Evolutionary conservation across 257 asterid genomes (phyloP).

Genomic region (Cinchona pubescens): DNA sequence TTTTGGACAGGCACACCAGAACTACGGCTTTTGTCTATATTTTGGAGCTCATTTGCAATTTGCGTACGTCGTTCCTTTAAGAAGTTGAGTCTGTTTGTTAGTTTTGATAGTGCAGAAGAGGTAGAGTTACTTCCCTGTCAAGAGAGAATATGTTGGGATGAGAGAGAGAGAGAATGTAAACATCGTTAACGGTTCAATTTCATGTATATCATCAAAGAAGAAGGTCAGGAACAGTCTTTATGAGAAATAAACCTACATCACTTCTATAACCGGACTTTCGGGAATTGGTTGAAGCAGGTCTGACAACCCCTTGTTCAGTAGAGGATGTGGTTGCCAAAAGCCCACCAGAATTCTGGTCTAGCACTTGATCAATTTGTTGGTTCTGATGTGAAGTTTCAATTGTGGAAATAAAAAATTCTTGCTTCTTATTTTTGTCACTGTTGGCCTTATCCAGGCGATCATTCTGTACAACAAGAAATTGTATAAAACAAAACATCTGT

Average conservation of each 20-base stretch:
- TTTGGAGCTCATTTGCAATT: slow-evolving; percentile 62
- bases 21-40: slow-evolving; percentile 49
- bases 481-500: neutral
- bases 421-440: slow-evolving; percentile 41
- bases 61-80: slow-evolving; percentile 83
- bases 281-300: slow-evolving; percentile 28
- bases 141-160: slow-evolving; percentile 18
- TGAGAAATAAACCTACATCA: slow-evolving; percentile 47
- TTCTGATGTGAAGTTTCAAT: slow-evolving; percentile 26
- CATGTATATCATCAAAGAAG: neutral
- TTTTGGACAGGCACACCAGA: slow-evolving; percentile 31
- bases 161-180: neutral
- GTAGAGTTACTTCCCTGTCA: slow-evolving; percentile 67
- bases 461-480: slow-evolving; percentile 27
- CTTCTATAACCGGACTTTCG: slow-evolving; percentile 52
- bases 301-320: slow-evolving; percentile 24
- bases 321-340: neutral
- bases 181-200: neutral
- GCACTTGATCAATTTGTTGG: slow-evolving; percentile 37
- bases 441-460: slow-evolving; percentile 43
- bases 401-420: slow-evolving; percentile 27
- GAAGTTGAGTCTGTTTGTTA: slow-evolving; percentile 85
- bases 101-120: slow-evolving; percentile 77
- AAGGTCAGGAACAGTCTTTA: neutral
- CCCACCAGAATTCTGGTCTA: slow-evolving; percentile 29